Evolutionary conservation across 306 rosid species (phyloP).

Genomic region (Senna tora): DNA sequence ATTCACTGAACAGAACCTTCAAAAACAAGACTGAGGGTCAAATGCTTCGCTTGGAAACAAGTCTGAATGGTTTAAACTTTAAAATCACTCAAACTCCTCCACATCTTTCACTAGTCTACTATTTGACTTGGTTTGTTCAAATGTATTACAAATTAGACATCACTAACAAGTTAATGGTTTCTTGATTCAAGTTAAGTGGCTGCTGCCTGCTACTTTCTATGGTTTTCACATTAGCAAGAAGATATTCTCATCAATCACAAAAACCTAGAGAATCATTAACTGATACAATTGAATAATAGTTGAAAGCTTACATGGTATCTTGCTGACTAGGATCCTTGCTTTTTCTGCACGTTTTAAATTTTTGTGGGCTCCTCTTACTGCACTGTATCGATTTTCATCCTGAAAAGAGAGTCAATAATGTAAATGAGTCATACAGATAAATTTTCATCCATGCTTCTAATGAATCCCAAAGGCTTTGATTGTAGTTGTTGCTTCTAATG

Average conservation of each 20-base stretch:
- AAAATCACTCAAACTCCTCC: constrained; percentile 3
- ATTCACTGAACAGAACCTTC: background rate
- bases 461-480: too few species aligned
- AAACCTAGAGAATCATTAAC: constrained; percentile 13
- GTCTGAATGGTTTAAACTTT: background rate
- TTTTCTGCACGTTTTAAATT: constrained; percentile 93
- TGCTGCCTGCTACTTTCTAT: background rate
- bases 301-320: constrained; percentile 70
- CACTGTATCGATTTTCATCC: constrained; percentile 92
- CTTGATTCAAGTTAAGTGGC: constrained; percentile 25
- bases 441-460: background rate
- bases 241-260: constrained; percentile 18
- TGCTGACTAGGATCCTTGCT: constrained; percentile 73
- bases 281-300: constrained; percentile 11
- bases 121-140: background rate
- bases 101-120: background rate
- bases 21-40: constrained; percentile 21
- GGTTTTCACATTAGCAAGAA: constrained; percentile 28
- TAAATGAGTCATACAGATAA: constrained; percentile 17
- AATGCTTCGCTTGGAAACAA: background rate
- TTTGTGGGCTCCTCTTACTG: constrained; percentile 94
- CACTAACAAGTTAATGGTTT: background rate
- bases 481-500: background rate
- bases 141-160: constrained; percentile 8
- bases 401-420: constrained; percentile 37